Evolutionary conservation across 2,329 filamentous ascomycete genomes (phyloP).

Genomic region (Colletotrichum sp.): DNA sequence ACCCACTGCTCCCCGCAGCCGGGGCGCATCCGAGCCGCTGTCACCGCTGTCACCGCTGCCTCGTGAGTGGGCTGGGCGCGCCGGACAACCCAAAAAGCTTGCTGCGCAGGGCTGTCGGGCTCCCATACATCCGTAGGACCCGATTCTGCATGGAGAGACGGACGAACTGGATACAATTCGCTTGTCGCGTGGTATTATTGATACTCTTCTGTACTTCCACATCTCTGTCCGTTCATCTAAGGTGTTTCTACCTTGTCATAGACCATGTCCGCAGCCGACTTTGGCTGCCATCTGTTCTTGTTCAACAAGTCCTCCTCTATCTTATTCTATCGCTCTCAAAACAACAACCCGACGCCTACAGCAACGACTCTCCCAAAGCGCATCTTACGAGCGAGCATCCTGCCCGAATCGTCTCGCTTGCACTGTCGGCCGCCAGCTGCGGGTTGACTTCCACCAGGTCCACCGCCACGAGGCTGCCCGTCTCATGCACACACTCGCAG

Average conservation of each 20-base stretch:
- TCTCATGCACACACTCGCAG: conserved; percentile 84
- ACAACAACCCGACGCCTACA: conserved; percentile 50
- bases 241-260: neutral
- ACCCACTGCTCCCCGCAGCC: neutral
- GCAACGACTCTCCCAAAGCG: conserved; percentile 87
- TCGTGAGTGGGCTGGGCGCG: neutral
- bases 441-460: conserved; percentile 87
- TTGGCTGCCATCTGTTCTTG: neutral
- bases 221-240: neutral
- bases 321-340: neutral
- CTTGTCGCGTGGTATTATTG: neutral
- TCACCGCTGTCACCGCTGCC: neutral
- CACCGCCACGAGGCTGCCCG: conserved; percentile 78
- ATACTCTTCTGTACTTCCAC: neutral
- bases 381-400: conserved; percentile 92
- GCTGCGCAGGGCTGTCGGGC: neutral
- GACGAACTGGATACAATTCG: neutral
- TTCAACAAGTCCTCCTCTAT: neutral
- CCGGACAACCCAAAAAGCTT: neutral
- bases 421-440: conserved; percentile 70
- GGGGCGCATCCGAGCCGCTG: neutral
- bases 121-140: neutral
- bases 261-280: neutral
- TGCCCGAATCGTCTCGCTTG: conserved; percentile 85
- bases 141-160: neutral